Evolutionary conservation across 106 monocot species (phyloP).

Genomic region (Dioscorea alata): DNA sequence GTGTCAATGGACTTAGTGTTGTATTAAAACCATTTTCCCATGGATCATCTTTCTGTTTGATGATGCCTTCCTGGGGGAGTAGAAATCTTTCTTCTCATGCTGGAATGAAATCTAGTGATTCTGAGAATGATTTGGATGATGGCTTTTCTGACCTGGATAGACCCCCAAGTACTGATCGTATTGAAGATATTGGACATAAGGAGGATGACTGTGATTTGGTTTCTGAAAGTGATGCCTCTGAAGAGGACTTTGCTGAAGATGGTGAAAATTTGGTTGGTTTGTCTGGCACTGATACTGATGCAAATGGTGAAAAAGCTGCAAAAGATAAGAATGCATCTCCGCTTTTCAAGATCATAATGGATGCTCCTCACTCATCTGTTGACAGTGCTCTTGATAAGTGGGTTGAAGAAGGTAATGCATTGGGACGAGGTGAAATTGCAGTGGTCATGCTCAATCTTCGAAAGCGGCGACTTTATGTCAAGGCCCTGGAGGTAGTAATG

Average conservation of each 20-base stretch:
- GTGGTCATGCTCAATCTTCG: constrained; percentile 34
- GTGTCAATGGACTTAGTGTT: too few relatives aligned
- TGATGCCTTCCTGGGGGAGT: constrained; percentile 5
- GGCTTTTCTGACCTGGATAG: constrained; percentile 64
- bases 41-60: constrained; percentile 1
- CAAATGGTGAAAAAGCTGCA: constrained; percentile 6
- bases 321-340: constrained; percentile 11
- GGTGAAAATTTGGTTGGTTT: constrained; percentile 16
- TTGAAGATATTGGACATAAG: constrained; percentile 1
- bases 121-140: constrained; percentile 25
- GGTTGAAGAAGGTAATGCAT: constrained; percentile 47
- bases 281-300: constrained; percentile 14
- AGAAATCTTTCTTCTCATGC: constrained; percentile 53
- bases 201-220: not conserved
- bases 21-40: too few relatives aligned
- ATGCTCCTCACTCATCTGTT: constrained; percentile 20
- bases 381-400: constrained; percentile 43
- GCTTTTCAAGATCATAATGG: constrained; percentile 40
- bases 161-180: constrained; percentile 14
- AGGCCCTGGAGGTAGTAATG: constrained; percentile 58
- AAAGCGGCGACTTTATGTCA: constrained; percentile 35
- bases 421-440: constrained; percentile 34
- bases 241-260: constrained; percentile 13
- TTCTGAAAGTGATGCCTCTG: constrained; percentile 15
- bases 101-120: constrained; percentile 25